Conservation (phyloP, 23 red algal species). For the Gracilaria domingensis region DNA sequence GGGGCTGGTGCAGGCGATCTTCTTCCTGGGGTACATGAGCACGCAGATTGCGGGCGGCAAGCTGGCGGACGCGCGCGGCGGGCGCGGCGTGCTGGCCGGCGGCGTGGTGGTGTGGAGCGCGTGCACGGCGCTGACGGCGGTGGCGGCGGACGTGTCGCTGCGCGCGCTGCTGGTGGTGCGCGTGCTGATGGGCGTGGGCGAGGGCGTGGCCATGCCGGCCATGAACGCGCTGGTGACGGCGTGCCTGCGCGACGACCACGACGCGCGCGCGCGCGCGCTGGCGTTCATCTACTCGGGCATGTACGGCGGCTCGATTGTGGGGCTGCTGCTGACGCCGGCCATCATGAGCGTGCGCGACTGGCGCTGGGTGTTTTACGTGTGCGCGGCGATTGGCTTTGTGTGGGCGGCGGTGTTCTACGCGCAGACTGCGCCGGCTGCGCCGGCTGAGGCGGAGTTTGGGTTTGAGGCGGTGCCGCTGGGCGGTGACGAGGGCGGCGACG, state of each 20-base stretch:
- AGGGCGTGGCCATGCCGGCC: constrained; percentile 70
- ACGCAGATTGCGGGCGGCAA: constrained; percentile 44
- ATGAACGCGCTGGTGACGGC: constrained; percentile 56
- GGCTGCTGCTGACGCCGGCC: constrained; percentile 45
- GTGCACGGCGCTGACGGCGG: constrained; percentile 33
- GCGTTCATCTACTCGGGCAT: constrained; percentile 68
- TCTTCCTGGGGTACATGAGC: constrained; percentile 75
- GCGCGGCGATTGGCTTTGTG: constrained; percentile 6
- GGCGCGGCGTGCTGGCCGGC: constrained; percentile 42
- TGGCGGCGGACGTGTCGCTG: constrained; percentile 25
- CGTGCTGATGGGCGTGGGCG: constrained; percentile 51
- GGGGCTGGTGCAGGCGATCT: constrained; percentile 56
- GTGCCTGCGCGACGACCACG: not conserved
- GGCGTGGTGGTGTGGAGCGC: constrained; percentile 56
- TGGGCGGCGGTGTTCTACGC: constrained; percentile 56
- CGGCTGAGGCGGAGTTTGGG: not conserved
- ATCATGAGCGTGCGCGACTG: constrained; percentile 28
- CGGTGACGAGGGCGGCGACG: no score
- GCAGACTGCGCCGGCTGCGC: not conserved
- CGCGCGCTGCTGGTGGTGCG: constrained; percentile 45
- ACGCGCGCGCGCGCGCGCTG: constrained; percentile 49
- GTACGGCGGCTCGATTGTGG: constrained; percentile 70
- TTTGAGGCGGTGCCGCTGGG: not conserved
- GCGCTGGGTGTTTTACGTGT: constrained; percentile 53
- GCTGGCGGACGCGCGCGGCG: constrained; percentile 40